Base-by-base conservation (phyloP, 2,329 filamentous ascomycete species). In the Exophiala oligosperma region DNA sequence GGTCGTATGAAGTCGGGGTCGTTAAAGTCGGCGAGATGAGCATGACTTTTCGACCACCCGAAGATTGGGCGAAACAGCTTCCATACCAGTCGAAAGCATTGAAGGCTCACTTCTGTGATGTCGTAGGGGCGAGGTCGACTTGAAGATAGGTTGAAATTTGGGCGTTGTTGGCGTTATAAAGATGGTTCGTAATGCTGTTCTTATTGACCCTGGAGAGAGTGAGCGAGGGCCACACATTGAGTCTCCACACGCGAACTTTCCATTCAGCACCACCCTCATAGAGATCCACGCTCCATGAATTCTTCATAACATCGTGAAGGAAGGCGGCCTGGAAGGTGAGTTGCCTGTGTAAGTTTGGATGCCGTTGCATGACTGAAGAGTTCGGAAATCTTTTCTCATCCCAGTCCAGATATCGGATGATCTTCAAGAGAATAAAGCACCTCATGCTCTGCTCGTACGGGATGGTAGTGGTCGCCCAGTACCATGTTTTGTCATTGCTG, bases 121-220 rank as follows among this genome's bases (percentile, higher is more conserved):
- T 37, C 14, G 9, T 50, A 14, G 32, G 48, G 23, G 24, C 23
- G 9, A 11, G 44, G 9, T n/a, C 29, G 23, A 29, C 44, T 29
- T 3, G 44, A 48, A 48, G 44, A 48, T 26, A n/a, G 12, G 32
- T 50, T 50, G 17, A 50, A 29, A 50, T 50, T 23, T 50, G 28
- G 14, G 28, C 48, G 21, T 50, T 50, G 28, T 50, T 50, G 6
- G 28, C 26, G 32, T 50, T 50, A 24, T 50, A 50, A 12, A 50
- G 48, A 35, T 50, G 28, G 35, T 50, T 50, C 12, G 48, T 50
- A 23, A 50, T 50, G 28, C 4, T 50, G 28, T 50, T 50, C 48
- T 50, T 50, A 24, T 50, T 17, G 17, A 50, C 35, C 32, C 21
- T 32, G 4, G 12, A 23, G 17, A 50, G 23, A 32, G 23, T 12